Percentiles rank a stretch among this genome's conserved stretches.
Evolutionary conservation across 352 stramenopile species (phyloP).

Genomic region (Pythium brassicae): DNA sequence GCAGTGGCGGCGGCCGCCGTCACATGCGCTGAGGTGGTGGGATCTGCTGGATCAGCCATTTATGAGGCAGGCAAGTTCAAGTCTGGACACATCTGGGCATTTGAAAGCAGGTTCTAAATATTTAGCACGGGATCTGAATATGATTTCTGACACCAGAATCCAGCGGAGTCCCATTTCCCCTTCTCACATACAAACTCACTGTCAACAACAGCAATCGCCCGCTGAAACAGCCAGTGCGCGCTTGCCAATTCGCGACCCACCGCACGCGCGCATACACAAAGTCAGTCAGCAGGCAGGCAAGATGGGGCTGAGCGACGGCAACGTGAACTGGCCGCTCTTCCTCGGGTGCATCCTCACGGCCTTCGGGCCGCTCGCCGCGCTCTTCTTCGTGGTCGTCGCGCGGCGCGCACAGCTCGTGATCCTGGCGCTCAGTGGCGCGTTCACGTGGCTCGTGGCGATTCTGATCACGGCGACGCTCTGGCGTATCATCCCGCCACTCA

Average conservation of each 20-base stretch:
- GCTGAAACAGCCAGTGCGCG: too few relatives aligned
- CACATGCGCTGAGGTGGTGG: neutral
- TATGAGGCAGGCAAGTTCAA: neutral
- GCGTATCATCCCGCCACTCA: conserved; percentile 70
- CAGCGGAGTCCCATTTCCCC: too few relatives aligned
- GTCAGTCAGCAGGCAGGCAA: neutral
- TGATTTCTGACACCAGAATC: too few relatives aligned
- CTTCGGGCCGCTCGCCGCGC: conserved; percentile 62
- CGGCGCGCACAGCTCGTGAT: conserved; percentile 84
- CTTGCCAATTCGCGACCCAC: too few relatives aligned
- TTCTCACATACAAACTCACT: too few relatives aligned
- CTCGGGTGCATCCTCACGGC: conserved; percentile 79
- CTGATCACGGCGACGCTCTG: conserved; percentile 73
- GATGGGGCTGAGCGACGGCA: conserved; percentile 67
- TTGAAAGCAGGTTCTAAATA: too few relatives aligned
- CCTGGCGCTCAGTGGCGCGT: conserved; percentile 71
- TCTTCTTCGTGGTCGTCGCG: conserved; percentile 80
- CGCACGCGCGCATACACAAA: neutral
- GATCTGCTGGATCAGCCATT: neutral
- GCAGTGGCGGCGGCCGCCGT: conserved; percentile 31
- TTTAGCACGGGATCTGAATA: too few relatives aligned
- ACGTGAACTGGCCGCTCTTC: conserved; percentile 83
- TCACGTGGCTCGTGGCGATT: conserved; percentile 80
- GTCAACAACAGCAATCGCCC: too few relatives aligned
- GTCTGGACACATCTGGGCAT: too few relatives aligned